Base-by-base conservation (phyloP, 2,329 filamentous ascomycete genomes). In the Sporothrix luriei region DNA sequence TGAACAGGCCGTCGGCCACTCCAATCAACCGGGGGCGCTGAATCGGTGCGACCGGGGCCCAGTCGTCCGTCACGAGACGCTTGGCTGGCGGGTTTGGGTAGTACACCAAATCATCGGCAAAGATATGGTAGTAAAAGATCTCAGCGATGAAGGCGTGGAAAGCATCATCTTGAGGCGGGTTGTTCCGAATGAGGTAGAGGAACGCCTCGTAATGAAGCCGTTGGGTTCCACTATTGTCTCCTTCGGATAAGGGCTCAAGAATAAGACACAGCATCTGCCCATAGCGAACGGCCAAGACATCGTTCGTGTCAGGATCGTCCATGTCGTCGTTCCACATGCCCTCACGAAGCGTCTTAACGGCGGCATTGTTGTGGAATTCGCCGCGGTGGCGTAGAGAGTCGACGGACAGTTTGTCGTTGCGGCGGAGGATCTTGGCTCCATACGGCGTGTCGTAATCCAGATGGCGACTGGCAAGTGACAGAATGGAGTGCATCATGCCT, bases 401-500 rank as follows among this genome's bases (percentile, higher is more conserved):
- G 3, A 80, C 76, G 52, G 77, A 83, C 11, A 85, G 82, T 48
- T 80, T 79, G 2, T 83, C 80, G 72, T 84, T 82, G 26, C 84
- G 81, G 46, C 79, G 79, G 6, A 89, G 78, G 4, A 88, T 76
- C 61, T 85, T 86, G 69, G 77, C 73, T 13, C 85, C 87, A 68
- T 88, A 87, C 0, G 85, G 83, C 0, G 86, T 85, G 4, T 84
- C 82, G 71, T 84, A 84, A 77, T 90, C 85, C 68, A 90, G 85
- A 75, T 97, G 93, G 71, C 89, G 93, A 74, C 91, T 91, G 49
- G 93, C 91, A 10, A 97, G 84, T 57, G 91, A 93, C 68, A 97
- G 84, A 65, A 97, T 88, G 13, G 93, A 95, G 78, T 97, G 93
- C 93, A 97, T 97, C 67, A 97, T 82, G 14, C 92, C 92, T 72